Conservation (phyloP, 225 moss, liverwort and hornwort species). For the Antitrichia curtipendula region DNA sequence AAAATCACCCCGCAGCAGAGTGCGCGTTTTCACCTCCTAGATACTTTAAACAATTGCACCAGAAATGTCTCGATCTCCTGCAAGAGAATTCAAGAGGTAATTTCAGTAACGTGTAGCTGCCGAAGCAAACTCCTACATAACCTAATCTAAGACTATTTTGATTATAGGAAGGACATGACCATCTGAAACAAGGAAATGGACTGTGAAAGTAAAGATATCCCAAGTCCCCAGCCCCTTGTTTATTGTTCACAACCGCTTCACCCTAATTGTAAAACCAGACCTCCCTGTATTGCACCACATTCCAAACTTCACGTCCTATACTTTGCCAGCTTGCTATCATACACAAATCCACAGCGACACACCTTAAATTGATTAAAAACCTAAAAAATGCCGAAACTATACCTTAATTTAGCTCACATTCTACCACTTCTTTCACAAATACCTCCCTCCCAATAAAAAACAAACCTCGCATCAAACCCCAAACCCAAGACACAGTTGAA, state of each 20-base stretch:
- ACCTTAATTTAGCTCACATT: not conserved
- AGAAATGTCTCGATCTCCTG: conserved; percentile 22
- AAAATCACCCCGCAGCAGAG: not conserved
- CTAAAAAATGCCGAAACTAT: not conserved
- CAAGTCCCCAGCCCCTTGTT: not conserved
- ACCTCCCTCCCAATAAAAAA: not conserved
- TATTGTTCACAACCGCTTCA: not conserved
- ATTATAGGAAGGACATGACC: not conserved
- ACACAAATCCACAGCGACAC: not conserved
- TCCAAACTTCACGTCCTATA: not conserved
- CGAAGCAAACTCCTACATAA: not conserved
- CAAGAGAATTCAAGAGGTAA: not conserved
- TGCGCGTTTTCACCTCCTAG: conserved; percentile 3
- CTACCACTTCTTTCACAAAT: not conserved
- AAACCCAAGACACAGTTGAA: not conserved
- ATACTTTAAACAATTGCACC: conserved; percentile 1
- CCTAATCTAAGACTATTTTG: not conserved
- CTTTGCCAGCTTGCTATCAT: not conserved
- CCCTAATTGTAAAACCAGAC: not conserved
- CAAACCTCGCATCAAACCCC: not conserved
- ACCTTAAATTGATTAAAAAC: not conserved
- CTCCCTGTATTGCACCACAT: not conserved
- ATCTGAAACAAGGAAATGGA: not conserved
- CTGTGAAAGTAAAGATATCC: not conserved
- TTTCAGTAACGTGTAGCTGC: not conserved